Base-by-base conservation (phyloP, 768 basidiomycete genomes). In the Serpula lacrymans region DNA sequence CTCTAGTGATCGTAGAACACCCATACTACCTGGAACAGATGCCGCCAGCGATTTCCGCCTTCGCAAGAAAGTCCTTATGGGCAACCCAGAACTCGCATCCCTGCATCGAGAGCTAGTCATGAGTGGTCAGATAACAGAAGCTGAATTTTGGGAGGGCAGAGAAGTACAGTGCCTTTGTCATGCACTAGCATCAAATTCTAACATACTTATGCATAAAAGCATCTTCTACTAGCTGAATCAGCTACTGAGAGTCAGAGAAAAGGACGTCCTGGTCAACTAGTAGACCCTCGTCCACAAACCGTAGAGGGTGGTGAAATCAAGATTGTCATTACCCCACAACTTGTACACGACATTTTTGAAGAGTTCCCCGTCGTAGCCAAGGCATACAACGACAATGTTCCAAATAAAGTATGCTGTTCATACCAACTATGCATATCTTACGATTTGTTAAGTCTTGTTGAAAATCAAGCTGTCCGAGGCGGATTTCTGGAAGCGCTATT, bases 401-500 rank as follows among this genome's bases (percentile, higher is more conserved):
- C 95, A 3, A 76, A 65, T 48, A 86, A 88, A 72, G 93, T 85
- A 68, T 47, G 58, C 43, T 10, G 16, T 22, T 24, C 20, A 20
- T 34, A 34, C 2, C 26, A 10, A 30, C 9, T 10, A n/a, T 4
- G 10, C 30, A 18, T 41, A 64, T 41, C 17, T 26, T 49, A 36
- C 37, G 45, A 28, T 31, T 35, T 40, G 27, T 21, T 44, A 42
- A 28, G 48, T 27, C 29, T 39, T 17, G 14, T 38, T 41, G 12
- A 34, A 27, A 26, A 46, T 47, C 17, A 58, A 97, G 92, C 74
- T 97, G 34, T 77, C 82, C 17, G 91, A 97, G 64, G 83, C 82
- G 43, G 84, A 88, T 54, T 99, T 99, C 58, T 99, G 96, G 96
- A 84, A 80, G 53, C 80, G 96, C 34, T 99, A 97, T 68, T 96